Base-by-base conservation (phyloP, 257 asterid species). In the Verbena officinalis region DNA sequence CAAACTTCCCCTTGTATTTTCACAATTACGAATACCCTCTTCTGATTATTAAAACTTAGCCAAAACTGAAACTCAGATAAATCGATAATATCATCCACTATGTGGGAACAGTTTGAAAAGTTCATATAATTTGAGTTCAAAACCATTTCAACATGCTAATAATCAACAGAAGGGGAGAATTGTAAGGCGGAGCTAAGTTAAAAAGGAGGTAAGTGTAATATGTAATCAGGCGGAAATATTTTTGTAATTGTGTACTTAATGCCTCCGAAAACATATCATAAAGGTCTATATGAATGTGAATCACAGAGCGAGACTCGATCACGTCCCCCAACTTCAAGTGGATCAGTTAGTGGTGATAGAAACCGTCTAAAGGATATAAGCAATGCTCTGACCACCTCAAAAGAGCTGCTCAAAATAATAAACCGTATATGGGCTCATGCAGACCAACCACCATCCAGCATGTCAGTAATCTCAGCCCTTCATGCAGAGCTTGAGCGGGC, bases 401-500 rank as follows among this genome's bases (percentile, higher is more conserved):
- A 86, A 70, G 97, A 86, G 83, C 86, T 89, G 60, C 76, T 89
- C 50, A 89, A 85, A 77, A 84, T 89, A 9, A 83, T 89, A 68
- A 83, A 80, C 74, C 89, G 94, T 5, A 67, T 89, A 19, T 86
- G 96, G 93, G 77, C 83, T 30, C 82, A 73, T 9, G 83, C 87
- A 3, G 89, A 81, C 73, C 95, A 78, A 66, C 91, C 95, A 42
- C 83, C 96, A 17, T 86, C 98, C 21, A 78, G 83, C 80, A 75
- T 72, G 78, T 81, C 96, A 9, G 81, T 91, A 17, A 81, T 91
- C 79, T 86, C 96, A 1, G 98, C 96, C 2, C 89, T 91, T 52
- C 89, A 89, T 58, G 76, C 95, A 1, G 98, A 91, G 90, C 95
- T 91, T 4, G 98, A 91, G 76, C 72, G 98, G 67, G 96, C 94